Evolutionary conservation across 2,329 filamentous ascomycete genomes (phyloP).

Genomic region (Colletotrichum camelliae): DNA sequence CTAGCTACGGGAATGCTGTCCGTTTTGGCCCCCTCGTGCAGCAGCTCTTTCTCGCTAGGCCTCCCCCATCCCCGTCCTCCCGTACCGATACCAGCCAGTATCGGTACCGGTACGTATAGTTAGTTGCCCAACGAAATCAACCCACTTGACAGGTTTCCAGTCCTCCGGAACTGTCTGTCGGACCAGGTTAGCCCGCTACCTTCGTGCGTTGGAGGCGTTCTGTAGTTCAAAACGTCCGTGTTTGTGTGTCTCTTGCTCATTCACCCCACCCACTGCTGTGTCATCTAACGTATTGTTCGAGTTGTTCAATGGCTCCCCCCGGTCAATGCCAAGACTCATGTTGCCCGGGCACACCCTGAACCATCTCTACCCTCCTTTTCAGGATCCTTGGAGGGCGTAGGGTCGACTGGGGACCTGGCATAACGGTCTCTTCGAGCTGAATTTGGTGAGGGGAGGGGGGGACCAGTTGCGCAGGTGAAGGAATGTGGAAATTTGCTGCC

Average conservation of each 20-base stretch:
- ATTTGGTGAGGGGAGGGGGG: background rate
- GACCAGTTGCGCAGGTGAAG: background rate
- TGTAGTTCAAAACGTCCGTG: background rate
- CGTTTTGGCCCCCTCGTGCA: conserved; percentile 12
- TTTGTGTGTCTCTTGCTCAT: background rate
- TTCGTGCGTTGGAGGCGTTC: background rate
- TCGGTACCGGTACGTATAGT: background rate
- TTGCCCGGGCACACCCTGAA: background rate
- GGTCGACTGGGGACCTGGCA: background rate
- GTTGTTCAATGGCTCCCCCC: background rate
- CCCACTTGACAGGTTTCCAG: background rate
- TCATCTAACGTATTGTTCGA: background rate
- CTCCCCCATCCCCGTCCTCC: background rate
- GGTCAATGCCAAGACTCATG: background rate
- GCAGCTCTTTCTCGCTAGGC: background rate
- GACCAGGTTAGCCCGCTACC: background rate
- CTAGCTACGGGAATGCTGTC: background rate
- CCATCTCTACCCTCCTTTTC: background rate
- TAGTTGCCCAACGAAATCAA: background rate
- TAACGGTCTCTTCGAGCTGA: background rate
- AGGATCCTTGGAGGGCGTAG: background rate
- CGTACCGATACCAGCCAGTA: background rate
- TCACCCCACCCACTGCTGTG: background rate
- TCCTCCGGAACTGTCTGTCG: background rate
- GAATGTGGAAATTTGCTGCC: conserved; percentile 18